Evolutionary conservation across 345 rosid species (phyloP), one percentile per base, ranked within the genome.

Genomic region (Salix udensis): DNA sequence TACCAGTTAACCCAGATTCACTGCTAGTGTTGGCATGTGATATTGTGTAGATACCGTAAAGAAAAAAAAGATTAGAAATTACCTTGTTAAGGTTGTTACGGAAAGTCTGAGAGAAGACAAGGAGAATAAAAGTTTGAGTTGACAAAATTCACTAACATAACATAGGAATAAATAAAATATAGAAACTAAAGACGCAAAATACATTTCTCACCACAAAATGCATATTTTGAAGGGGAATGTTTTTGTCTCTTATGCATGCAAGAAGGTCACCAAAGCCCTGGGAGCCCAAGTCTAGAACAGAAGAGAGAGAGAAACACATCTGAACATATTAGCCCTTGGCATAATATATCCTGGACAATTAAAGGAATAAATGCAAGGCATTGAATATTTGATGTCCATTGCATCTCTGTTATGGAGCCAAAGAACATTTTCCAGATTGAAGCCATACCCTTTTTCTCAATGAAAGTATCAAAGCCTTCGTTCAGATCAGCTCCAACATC

Each of bases 21-120:
- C 0, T 8, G 14, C 40, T 5, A 44, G 7, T 36, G 50, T 26
- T 39, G 60, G 28, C 61, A 60, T 12, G 26, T 34, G 21, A 21
- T 53, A 14, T 48, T 7, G 2, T 16, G 6, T 6, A 28, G 4
- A 70, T 31, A 30, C 3, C 15, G 30, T 31, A 18, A 0, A 46
- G 19, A 40, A 65, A 11, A 11, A 65, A 5, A 34, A 72, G 46
- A 24, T 28, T 23, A 36, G 39, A 8, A 81, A 77, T 80, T 87
- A 96, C 98, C 93, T 96, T 92, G 82, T 93, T 96, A 53, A 96
- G 93, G 85, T 93, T 93, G 88, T 96, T 92, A 18, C 97, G 97
- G 81, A 79, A 96, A 10, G 97, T 92, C 99, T 93, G 92, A 68
- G 92, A 68, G 44, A 71, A 74, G 34, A 66, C 68, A 65, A 68